phyloP scores from a whole-genome alignment of 1,284 basidiomycete genomes.

The Flammula alnicola region DNA sequence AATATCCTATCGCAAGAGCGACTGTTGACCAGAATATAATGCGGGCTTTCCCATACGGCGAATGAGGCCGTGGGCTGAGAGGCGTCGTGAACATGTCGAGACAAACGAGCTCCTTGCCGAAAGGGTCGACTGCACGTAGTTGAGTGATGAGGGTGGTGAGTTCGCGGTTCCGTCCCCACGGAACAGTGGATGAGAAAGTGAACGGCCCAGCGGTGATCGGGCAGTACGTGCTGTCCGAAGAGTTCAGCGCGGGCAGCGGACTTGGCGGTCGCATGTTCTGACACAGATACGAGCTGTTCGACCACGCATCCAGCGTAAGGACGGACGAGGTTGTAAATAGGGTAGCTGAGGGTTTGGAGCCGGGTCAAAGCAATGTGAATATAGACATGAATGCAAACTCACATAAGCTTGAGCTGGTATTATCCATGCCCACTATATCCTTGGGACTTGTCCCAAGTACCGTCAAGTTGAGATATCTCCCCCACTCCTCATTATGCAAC shows the following conservation, averaged over 20 bases:
- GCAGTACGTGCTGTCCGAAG: conserved; percentile 63
- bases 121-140: conserved; percentile 88
- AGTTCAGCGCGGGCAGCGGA: conserved; percentile 51
- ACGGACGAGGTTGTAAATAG: conserved; percentile 83
- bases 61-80: conserved; percentile 56
- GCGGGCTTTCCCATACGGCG: conserved; percentile 73
- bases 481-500: conserved; percentile 47
- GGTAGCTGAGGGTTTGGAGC: conserved; percentile 59
- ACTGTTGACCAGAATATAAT: conserved; percentile 87
- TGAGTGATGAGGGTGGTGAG: conserved; percentile 86
- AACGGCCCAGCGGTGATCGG: conserved; percentile 78
- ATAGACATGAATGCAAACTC: conserved; percentile 29
- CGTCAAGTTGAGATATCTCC: conserved; percentile 65
- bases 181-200: conserved; percentile 80
- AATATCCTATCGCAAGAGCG: conserved; percentile 79
- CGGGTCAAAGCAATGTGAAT: not conserved
- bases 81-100: conserved; percentile 82
- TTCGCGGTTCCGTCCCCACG: conserved; percentile 71
- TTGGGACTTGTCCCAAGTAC: conserved; percentile 63
- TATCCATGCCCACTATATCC: conserved; percentile 63
- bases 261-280: conserved; percentile 75
- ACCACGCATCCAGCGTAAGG: conserved; percentile 76
- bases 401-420: conserved; percentile 69
- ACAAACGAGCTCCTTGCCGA: conserved; percentile 80
- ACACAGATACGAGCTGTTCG: conserved; percentile 78